phyloP scores from a whole-genome alignment of 352 stramenopile genomes.

The Phytopythium kandeliae region DNA sequence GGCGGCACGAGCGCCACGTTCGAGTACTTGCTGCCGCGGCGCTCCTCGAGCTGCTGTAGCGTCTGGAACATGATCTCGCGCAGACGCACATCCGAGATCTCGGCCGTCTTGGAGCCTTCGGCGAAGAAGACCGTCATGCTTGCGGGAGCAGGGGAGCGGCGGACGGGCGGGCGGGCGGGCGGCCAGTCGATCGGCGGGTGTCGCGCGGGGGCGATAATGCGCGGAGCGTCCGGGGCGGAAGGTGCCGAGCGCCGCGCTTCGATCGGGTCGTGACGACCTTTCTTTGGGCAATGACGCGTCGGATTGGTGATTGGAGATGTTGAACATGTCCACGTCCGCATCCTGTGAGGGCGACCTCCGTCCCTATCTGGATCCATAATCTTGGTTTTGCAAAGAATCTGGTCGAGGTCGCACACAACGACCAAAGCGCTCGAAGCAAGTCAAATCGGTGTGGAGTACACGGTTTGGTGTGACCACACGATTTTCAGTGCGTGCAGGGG shows the following conservation, averaged over 20 bases:
- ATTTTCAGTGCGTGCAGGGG: too few relatives aligned
- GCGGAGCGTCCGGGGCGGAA: background rate
- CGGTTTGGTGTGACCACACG: too few relatives aligned
- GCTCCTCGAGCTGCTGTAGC: slow-evolving; percentile 59
- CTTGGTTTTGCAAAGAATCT: too few relatives aligned
- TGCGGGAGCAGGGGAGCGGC: too few relatives aligned
- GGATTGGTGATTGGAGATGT: slow-evolving; percentile 6
- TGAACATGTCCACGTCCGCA: background rate
- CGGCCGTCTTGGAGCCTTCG: slow-evolving; percentile 60
- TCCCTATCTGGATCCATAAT: too few relatives aligned
- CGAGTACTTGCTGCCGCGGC: slow-evolving; percentile 38
- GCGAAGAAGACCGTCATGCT: slow-evolving; percentile 68
- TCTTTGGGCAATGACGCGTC: slow-evolving; percentile 1
- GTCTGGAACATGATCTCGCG: slow-evolving; percentile 54
- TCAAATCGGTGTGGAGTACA: too few relatives aligned
- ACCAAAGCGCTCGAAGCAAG: too few relatives aligned
- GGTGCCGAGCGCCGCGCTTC: too few relatives aligned
- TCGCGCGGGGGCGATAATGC: background rate
- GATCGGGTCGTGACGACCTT: background rate
- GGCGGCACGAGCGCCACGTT: slow-evolving; percentile 92
- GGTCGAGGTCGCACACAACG: too few relatives aligned
- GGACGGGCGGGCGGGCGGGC: too few relatives aligned
- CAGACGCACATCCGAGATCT: slow-evolving; percentile 56
- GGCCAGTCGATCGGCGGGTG: too few relatives aligned
- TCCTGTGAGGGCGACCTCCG: too few relatives aligned